These are phyloP conservation scores for Rutidosis leptorrhynchoides DNA, from an alignment of 129 eudicot species.

Conservation along the genomic window DNA sequence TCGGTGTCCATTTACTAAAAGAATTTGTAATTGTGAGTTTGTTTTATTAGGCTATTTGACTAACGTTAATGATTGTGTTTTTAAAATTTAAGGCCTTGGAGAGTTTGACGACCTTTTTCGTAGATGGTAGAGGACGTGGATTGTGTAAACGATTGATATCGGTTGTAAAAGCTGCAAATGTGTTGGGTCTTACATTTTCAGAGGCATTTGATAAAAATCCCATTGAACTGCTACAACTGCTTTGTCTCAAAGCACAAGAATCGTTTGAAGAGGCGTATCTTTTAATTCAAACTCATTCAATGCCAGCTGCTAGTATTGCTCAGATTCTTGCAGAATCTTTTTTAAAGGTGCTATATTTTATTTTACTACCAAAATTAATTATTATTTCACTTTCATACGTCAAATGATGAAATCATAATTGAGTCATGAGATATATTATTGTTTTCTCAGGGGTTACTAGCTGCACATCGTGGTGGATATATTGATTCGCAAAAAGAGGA, in stretches of 20 bases:
- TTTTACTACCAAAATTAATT: not conserved
- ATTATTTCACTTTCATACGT: conserved; percentile 7
- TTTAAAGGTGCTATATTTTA: conserved; percentile 50
- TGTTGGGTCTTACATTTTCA: conserved; percentile 68
- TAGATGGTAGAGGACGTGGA: conserved; percentile 85
- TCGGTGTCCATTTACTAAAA: not conserved
- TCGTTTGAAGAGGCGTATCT: conserved; percentile 88
- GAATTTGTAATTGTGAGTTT: conserved; percentile 4
- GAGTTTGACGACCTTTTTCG: conserved; percentile 50
- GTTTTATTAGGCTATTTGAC: not conserved
- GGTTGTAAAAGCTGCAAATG: conserved; percentile 87
- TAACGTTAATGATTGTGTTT: conserved; percentile 13
- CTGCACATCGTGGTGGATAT: conserved; percentile 99
- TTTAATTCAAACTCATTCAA: conserved; percentile 80
- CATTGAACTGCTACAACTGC: conserved; percentile 72
- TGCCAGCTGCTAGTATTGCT: conserved; percentile 90
- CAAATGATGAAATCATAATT: conserved; percentile 4
- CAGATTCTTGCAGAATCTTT: conserved; percentile 95
- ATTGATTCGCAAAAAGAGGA: conserved; percentile 97
- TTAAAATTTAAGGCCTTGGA: conserved; percentile 56
- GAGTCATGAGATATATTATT: conserved; percentile 2
- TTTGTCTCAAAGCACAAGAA: conserved; percentile 97
- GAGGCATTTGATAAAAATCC: conserved; percentile 95
- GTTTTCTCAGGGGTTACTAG: conserved; percentile 71
- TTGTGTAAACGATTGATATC: conserved; percentile 78